A percentile compares a stretch with the other conserved stretches of the same genome.
Evolutionary conservation across 2,329 filamentous ascomycete species (phyloP).

Genomic region (Trichoderma sp.): DNA sequence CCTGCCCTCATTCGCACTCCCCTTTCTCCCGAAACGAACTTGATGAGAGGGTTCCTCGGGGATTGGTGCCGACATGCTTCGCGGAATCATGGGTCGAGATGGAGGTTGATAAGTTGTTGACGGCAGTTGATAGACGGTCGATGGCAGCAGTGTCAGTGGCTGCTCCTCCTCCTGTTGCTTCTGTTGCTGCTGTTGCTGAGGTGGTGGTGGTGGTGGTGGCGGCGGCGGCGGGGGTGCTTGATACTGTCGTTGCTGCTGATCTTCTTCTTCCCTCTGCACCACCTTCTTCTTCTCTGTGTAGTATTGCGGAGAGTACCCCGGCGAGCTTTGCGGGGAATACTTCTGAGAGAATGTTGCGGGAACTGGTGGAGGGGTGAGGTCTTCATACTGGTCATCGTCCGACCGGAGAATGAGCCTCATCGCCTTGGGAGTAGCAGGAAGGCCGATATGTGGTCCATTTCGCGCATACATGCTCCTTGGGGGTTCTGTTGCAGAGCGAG

Average conservation of each 20-base stretch:
- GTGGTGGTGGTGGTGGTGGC: not conserved
- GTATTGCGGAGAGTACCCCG: conserved; percentile 21
- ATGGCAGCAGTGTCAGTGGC: conserved; percentile 54
- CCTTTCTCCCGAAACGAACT: conserved; percentile 38
- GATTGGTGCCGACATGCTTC: conserved; percentile 63
- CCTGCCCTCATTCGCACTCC: conserved; percentile 40
- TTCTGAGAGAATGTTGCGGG: conserved; percentile 49
- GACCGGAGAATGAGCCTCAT: conserved; percentile 78
- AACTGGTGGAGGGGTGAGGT: conserved; percentile 53
- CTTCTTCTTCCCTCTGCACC: conserved; percentile 22
- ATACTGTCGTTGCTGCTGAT: not conserved
- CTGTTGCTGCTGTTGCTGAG: conserved; percentile 16
- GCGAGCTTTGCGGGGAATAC: conserved; percentile 43
- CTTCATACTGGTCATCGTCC: conserved; percentile 41
- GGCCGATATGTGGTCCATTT: conserved; percentile 62
- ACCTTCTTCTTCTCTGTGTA: conserved; percentile 36
- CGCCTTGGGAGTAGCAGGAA: conserved; percentile 88
- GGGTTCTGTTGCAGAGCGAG: conserved; percentile 67
- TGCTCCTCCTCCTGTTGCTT: conserved; percentile 28
- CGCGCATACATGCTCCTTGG: conserved; percentile 53
- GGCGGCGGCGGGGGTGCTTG: not conserved
- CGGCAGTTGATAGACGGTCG: conserved; percentile 62
- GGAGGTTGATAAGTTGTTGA: conserved; percentile 63
- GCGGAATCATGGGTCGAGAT: conserved; percentile 49
- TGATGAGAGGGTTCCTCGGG: conserved; percentile 40